A percentile compares a stretch with the other conserved stretches of the same genome.
Evolutionary conservation across 1,284 basidiomycete species (phyloP).

Genomic region (Leccinum insolens): DNA sequence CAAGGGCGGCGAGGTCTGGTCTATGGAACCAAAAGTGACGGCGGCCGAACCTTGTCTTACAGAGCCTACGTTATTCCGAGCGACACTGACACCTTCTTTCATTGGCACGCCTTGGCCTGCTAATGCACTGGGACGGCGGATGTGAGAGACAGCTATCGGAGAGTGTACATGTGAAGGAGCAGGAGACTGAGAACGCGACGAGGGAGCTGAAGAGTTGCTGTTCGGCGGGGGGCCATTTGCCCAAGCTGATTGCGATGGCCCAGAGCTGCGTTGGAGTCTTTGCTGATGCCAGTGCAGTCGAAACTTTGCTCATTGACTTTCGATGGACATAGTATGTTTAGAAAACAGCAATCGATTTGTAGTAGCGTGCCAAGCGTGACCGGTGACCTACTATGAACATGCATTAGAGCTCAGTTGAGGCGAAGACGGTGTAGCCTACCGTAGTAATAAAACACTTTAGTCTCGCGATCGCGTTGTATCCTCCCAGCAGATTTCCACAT

Average conservation of each 20-base stretch:
- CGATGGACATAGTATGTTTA: no score
- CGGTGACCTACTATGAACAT: no score
- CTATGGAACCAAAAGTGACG: constrained; percentile 86
- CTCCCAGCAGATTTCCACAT: no score
- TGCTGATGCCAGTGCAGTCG: constrained; percentile 45
- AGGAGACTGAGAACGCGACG: constrained; percentile 77
- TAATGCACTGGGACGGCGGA: constrained; percentile 70
- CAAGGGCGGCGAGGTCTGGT: constrained; percentile 51
- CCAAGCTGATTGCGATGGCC: constrained; percentile 81
- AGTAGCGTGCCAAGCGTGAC: no score
- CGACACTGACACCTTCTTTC: constrained; percentile 74
- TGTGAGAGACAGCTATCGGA: constrained; percentile 59
- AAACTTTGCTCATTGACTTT: no score
- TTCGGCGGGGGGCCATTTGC: constrained; percentile 75
- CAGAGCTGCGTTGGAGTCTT: constrained; percentile 64
- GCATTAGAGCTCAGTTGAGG: no score
- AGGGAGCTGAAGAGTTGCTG: constrained; percentile 47
- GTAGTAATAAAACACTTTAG: no score
- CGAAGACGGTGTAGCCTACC: no score
- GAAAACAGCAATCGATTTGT: no score
- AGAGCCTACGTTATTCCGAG: constrained; percentile 56
- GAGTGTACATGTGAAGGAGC: constrained; percentile 52
- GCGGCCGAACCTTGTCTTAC: constrained; percentile 67
- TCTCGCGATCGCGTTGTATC: no score
- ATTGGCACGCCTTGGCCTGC: constrained; percentile 49